phyloP scores from a whole-genome alignment of 176 grass and related monocot species.

The maize (Zea mays) region Zm-B73-REFERENCE-NAM-5.0 NC_050103.1:35340501-35341000 shows the following conservation, averaged over 20 bases:
- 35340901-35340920: background rate
- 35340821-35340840: background rate
- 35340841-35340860: no score
- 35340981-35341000: no score
- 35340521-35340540: background rate
- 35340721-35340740: background rate
- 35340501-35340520: background rate
- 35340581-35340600: background rate
- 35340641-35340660: background rate
- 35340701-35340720: background rate
- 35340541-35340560: background rate
- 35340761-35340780: background rate
- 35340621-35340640: background rate
- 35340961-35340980: background rate
- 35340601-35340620: background rate
- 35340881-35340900: background rate
- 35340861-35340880: background rate
- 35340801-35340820: background rate
- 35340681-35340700: background rate
- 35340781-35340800: background rate
- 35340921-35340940: background rate
- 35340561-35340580: background rate
- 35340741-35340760: background rate
- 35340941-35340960: background rate
- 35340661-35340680: background rate